These are phyloP conservation scores for Jamesozyma piceae DNA, from an alignment of 805 yeast species.

Conservation along the genomic window DNA sequence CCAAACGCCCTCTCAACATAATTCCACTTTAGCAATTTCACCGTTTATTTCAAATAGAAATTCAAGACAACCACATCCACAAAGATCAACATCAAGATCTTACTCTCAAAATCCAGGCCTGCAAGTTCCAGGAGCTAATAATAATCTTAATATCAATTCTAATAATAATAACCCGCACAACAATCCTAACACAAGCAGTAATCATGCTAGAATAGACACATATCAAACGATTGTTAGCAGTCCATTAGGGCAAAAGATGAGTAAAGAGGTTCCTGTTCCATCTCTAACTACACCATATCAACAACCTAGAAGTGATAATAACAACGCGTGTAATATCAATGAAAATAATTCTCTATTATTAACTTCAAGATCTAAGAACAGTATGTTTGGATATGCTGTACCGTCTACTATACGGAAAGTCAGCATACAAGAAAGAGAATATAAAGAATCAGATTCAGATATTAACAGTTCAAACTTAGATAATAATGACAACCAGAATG, in stretches of 20 bases:
- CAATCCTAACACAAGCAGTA: not conserved
- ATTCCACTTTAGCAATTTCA: conserved; percentile 64
- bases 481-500: not conserved
- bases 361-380: conserved; percentile 21
- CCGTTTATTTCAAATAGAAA: conserved; percentile 43
- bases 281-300: conserved; percentile 37
- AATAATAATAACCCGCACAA: not conserved
- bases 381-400: conserved; percentile 22
- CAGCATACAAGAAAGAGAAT: conserved; percentile 17
- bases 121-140: not conserved
- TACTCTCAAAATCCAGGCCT: conserved; percentile 5
- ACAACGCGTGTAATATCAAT: conserved; percentile 5
- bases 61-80: conserved; percentile 13
- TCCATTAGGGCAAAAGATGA: conserved; percentile 20
- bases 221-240: conserved; percentile 16
- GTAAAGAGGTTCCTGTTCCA: conserved; percentile 13
- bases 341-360: conserved; percentile 16
- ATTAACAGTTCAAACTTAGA: conserved; percentile 3
- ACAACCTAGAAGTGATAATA: conserved; percentile 21
- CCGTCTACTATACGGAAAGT: conserved; percentile 27
- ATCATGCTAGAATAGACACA: conserved; percentile 4
- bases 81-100: conserved; percentile 4
- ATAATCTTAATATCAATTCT: conserved; percentile 1
- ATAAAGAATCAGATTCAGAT: conserved; percentile 8
- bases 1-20: conserved; percentile 48